Conservation (phyloP, 208 protist genomes). For the Blastocrithidia nonstop region DNA sequence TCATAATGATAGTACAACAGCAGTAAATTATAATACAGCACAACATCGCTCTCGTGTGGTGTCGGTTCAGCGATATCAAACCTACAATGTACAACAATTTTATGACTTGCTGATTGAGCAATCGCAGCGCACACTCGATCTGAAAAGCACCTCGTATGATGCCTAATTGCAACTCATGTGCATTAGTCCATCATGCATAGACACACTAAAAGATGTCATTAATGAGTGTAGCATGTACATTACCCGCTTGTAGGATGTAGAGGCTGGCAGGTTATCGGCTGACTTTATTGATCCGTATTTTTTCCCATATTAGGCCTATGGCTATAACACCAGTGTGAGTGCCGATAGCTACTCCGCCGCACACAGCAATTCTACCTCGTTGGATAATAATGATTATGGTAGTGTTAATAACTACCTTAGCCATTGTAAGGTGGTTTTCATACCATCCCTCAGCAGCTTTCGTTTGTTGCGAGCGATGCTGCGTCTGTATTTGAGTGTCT, state of each 20-base stretch:
- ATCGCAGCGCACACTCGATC: conserved; percentile 38
- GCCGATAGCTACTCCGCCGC: too few relatives aligned
- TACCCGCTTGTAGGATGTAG: conserved; percentile 19
- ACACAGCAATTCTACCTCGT: too few relatives aligned
- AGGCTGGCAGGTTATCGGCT: conserved; percentile 3
- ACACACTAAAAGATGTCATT: conserved; percentile 29
- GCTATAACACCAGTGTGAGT: too few relatives aligned
- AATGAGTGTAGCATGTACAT: conserved; percentile 39
- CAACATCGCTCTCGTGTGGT: conserved; percentile 14
- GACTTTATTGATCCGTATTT: not conserved
- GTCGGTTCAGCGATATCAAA: conserved; percentile 42
- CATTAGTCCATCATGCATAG: conserved; percentile 39
- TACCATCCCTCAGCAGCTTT: conserved; percentile 45
- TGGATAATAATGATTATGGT: too few relatives aligned
- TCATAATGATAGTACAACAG: too few relatives aligned
- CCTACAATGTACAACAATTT: conserved; percentile 47
- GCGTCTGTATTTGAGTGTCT: conserved; percentile 41
- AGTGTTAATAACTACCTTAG: too few relatives aligned
- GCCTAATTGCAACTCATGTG: conserved; percentile 26
- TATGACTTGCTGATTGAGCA: conserved; percentile 34
- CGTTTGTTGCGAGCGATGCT: conserved; percentile 34
- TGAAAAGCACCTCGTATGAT: conserved; percentile 50
- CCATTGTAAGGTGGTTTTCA: too few relatives aligned
- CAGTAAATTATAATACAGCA: not conserved
- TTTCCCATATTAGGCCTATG: conserved; percentile 4